These are phyloP conservation scores for Fusarium nodosum DNA, from an alignment of 2,329 filamentous ascomycete species.

Conservation along the genomic window DNA sequence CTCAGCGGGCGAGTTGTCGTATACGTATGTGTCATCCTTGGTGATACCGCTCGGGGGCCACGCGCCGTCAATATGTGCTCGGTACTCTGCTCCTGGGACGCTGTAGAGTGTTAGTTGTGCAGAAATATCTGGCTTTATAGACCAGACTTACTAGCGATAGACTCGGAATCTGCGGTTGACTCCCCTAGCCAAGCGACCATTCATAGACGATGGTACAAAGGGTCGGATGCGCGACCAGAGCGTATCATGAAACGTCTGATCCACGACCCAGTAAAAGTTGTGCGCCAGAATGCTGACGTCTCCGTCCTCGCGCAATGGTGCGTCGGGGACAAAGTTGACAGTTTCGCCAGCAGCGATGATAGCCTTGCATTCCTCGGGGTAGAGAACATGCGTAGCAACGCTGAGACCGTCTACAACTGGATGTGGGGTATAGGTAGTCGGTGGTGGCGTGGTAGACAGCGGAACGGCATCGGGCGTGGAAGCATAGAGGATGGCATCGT, in stretches of 20 bases:
- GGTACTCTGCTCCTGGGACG: slow-evolving; percentile 78
- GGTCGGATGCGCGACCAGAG: slow-evolving; percentile 72
- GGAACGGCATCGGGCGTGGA: slow-evolving; percentile 69
- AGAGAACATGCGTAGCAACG: slow-evolving; percentile 71
- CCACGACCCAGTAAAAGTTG: slow-evolving; percentile 81
- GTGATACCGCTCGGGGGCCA: slow-evolving; percentile 79
- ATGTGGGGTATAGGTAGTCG: slow-evolving; percentile 69
- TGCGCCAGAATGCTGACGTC: slow-evolving; percentile 76
- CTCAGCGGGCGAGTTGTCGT: slow-evolving; percentile 72
- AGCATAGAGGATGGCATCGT: slow-evolving; percentile 75
- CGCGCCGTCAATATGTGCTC: slow-evolving; percentile 78
- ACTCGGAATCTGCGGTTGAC: slow-evolving; percentile 79
- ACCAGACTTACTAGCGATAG: slow-evolving; percentile 67
- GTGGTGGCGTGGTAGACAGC: slow-evolving; percentile 60
- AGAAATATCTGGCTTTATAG: rapidly evolving
- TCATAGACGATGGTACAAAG: slow-evolving; percentile 68
- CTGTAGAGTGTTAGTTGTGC: background rate
- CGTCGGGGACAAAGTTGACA: slow-evolving; percentile 76
- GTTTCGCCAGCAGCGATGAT: slow-evolving; percentile 77
- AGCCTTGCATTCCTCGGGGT: slow-evolving; percentile 71
- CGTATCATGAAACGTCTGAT: slow-evolving; percentile 71
- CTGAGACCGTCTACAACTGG: slow-evolving; percentile 73
- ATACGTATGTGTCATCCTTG: slow-evolving; percentile 71
- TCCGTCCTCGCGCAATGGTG: slow-evolving; percentile 74
- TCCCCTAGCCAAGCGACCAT: slow-evolving; percentile 70